These are phyloP conservation scores for Manihot esculenta DNA, from an alignment of 441 rosid genomes.

Conservation along the genomic window DNA sequence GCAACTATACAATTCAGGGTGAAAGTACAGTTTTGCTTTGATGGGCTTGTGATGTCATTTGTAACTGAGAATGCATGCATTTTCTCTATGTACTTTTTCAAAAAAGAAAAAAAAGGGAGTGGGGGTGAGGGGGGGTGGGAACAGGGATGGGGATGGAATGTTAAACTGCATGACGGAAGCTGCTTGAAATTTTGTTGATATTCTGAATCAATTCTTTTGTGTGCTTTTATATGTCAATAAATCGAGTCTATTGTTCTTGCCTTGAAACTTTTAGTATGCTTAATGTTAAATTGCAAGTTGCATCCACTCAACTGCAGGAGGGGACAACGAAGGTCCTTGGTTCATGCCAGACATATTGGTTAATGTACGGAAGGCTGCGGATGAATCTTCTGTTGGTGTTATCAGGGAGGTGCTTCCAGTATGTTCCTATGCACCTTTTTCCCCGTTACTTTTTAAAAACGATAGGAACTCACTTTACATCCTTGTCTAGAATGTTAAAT, in stretches of 20 bases:
- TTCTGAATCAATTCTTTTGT: background rate
- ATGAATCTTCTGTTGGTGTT: constrained; percentile 61
- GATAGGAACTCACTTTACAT: background rate
- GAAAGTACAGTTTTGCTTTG: background rate
- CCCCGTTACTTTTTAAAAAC: background rate
- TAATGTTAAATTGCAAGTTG: background rate
- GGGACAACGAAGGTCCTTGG: constrained; percentile 81
- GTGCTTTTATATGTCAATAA: background rate
- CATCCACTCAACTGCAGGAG: constrained; percentile 48
- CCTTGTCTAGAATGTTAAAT: background rate
- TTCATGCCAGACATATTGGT: constrained; percentile 89
- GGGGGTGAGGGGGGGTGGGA: no score
- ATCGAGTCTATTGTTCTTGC: background rate
- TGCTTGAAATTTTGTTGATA: background rate
- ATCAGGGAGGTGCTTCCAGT: constrained; percentile 80
- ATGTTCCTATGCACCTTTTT: constrained; percentile 26
- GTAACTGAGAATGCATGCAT: background rate
- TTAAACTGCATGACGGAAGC: background rate
- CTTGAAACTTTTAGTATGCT: no score
- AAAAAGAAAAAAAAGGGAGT: no score
- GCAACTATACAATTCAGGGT: background rate
- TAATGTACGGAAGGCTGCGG: constrained; percentile 64
- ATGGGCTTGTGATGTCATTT: background rate
- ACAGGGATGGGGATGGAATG: background rate
- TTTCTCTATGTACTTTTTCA: no score